Evolutionary conservation across 2,329 filamentous ascomycete species (phyloP).

Genomic region (Celoporthe dispersa): DNA sequence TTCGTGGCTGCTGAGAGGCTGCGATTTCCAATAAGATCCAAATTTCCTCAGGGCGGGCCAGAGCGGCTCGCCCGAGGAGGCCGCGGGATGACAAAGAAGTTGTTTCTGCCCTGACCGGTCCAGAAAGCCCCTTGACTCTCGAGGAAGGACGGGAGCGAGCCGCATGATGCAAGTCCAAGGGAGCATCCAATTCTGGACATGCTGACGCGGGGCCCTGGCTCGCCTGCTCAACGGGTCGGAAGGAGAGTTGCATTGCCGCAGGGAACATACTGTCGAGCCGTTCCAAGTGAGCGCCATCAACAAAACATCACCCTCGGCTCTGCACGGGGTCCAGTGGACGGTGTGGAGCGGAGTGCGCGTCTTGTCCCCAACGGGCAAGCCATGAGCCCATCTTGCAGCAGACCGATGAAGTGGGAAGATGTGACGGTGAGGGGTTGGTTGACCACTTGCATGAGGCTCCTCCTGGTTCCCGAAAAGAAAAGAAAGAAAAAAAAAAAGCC

Average conservation of each 20-base stretch:
- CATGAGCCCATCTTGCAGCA: constrained; percentile 21
- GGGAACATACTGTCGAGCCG: constrained; percentile 12
- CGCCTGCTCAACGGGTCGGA: not conserved
- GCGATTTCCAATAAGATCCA: not conserved
- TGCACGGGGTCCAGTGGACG: constrained; percentile 2
- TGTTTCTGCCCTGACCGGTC: constrained; percentile 5
- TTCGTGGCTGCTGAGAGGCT: constrained; percentile 21
- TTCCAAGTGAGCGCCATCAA: not conserved
- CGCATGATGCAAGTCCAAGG: constrained; percentile 1
- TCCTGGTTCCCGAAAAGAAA: no score
- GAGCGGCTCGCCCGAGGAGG: no score
- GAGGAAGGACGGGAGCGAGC: constrained; percentile 10
- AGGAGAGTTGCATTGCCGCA: constrained; percentile 13
- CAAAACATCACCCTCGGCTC: not conserved
- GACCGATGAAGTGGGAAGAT: constrained; percentile 12
- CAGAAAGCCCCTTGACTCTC: constrained; percentile 2
- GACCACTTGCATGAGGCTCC: constrained; percentile 16
- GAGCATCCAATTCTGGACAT: constrained; percentile 4
- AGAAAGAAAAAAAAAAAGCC: not conserved
- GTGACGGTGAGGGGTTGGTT: constrained; percentile 8
- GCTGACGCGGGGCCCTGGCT: constrained; percentile 6
- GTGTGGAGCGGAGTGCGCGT: not conserved
- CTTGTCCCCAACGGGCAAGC: constrained; percentile 16
- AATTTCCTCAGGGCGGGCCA: not conserved
- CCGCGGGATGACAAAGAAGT: not conserved